phyloP scores from a whole-genome alignment of 345 rosid species.

The Isatis tinctoria region DNA sequence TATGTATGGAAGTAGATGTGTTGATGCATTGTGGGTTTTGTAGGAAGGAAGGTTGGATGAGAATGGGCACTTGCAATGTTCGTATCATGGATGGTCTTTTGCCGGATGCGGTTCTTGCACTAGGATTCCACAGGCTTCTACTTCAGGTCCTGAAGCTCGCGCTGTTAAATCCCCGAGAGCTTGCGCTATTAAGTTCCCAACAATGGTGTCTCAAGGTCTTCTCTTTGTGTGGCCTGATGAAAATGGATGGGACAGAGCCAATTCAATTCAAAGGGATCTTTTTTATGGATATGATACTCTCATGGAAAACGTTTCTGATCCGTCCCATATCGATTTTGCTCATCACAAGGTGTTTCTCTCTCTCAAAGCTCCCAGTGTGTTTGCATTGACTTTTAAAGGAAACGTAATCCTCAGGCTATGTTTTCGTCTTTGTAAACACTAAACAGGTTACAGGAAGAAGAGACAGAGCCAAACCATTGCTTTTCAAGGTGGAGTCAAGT shows the following conservation, averaged over 20 bases:
- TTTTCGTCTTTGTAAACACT: not conserved
- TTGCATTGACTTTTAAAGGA: not conserved
- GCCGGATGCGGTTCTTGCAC: slow-evolving; percentile 88
- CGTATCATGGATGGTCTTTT: slow-evolving; percentile 98
- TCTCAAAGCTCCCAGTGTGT: not conserved
- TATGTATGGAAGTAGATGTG: not conserved
- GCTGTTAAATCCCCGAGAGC: slow-evolving; percentile 81
- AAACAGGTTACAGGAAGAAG: slow-evolving; percentile 94
- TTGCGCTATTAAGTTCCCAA: slow-evolving; percentile 71
- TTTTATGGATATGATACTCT: slow-evolving; percentile 93
- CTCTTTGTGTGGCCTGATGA: slow-evolving; percentile 99
- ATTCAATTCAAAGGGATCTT: slow-evolving; percentile 82
- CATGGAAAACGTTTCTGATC: slow-evolving; percentile 99
- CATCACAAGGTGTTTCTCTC: slow-evolving; percentile 73
- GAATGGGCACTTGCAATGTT: slow-evolving; percentile 96
- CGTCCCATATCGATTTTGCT: slow-evolving; percentile 93
- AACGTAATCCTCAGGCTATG: not conserved
- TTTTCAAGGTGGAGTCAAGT: slow-evolving; percentile 71
- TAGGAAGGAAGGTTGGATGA: slow-evolving; percentile 96
- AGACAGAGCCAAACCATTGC: slow-evolving; percentile 93
- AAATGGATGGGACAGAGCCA: slow-evolving; percentile 82
- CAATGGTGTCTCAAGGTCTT: slow-evolving; percentile 90
- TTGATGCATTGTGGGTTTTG: slow-evolving; percentile 3
- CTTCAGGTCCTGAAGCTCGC: slow-evolving; percentile 94
- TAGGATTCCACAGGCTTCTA: slow-evolving; percentile 75